Base-by-base conservation (phyloP, 441 rosid species). In the Populus hybrid region DNA sequence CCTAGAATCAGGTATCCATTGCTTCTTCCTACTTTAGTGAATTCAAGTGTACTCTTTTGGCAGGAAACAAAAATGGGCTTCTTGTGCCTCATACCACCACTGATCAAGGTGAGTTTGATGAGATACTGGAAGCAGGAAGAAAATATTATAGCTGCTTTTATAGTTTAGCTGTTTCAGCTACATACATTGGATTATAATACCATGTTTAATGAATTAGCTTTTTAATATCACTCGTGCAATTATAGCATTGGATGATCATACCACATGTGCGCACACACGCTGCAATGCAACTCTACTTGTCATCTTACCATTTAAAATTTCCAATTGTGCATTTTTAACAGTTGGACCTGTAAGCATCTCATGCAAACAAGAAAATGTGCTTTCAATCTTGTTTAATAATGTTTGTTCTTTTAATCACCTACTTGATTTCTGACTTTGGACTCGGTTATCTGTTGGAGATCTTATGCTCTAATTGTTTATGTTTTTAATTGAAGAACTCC, bases 21-120 rank as follows among this genome's bases (percentile, higher is more conserved):
- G 2, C 16, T 19, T 4, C 66, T 21, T 35, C 65, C 7, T 6
- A 23, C n/a, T 14, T 42, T 30, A 3, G 28, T 50, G 4, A 70
- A 16, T 34, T 12, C 28, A 28, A 66, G 34, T 3, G 34, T 59
- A 9, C 18, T 67, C 67, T 76, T 79, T 50, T 64, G 78, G 70
- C 84, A 90, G 97, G 98, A 75, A 94, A 94, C 85, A 94, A 92
- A 79, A 92, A 92, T 42, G 98, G 97, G 35, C 97, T 92, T 85
- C 92, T 94, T 76, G 86, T 94, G 79, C 97, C 95, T 2, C 97
- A 92, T 76, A 94, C 81, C 78, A 90, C 97, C 59, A 94, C 95
- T 38, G 98, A 94, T 83, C 98, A 94, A 88, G 98, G 97, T 94
- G 79, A 79, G 63, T 69, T 35, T 74, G 66, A 24, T 61, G 40